Conservation (phyloP, 805 yeast species). For the Candida jianshihensis region DNA sequence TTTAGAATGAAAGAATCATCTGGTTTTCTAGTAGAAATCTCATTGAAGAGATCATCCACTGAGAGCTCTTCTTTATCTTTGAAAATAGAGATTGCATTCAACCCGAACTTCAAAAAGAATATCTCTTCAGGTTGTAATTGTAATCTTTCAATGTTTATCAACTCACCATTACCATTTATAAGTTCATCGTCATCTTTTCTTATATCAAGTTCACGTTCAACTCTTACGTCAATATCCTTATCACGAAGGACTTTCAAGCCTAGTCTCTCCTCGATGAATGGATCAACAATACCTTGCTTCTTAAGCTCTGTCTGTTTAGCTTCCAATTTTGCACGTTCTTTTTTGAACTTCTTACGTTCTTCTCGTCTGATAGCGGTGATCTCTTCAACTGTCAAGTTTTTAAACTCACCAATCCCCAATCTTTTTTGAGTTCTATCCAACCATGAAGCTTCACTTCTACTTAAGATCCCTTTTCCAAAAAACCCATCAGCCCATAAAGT, state of each 20-base stretch:
- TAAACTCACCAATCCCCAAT: constrained; percentile 36
- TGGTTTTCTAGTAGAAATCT: constrained; percentile 5
- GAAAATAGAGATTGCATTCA: constrained; percentile 39
- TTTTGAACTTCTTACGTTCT: constrained; percentile 68
- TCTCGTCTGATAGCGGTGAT: constrained; percentile 65
- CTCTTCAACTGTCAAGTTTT: constrained; percentile 55
- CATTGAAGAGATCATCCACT: constrained; percentile 7
- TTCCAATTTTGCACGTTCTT: constrained; percentile 57
- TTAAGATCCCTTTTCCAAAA: constrained; percentile 86
- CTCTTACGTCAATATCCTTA: constrained; percentile 18
- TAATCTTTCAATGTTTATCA: constrained; percentile 27
- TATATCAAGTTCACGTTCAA: constrained; percentile 15
- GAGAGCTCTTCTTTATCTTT: constrained; percentile 15
- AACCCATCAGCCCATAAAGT: constrained; percentile 80
- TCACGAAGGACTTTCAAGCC: constrained; percentile 25
- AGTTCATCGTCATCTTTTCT: constrained; percentile 32
- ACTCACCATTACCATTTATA: constrained; percentile 25
- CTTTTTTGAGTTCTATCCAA: constrained; percentile 52
- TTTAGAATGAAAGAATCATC: constrained; percentile 25
- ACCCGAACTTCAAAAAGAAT: constrained; percentile 55
- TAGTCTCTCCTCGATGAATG: constrained; percentile 26
- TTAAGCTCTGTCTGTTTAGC: constrained; percentile 34
- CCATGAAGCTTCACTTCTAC: constrained; percentile 95
- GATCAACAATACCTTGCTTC: constrained; percentile 30
- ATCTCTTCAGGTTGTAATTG: constrained; percentile 76